phyloP scores from a whole-genome alignment of 148 eudicot species.

The Rhododendron mucronatum region DNA sequence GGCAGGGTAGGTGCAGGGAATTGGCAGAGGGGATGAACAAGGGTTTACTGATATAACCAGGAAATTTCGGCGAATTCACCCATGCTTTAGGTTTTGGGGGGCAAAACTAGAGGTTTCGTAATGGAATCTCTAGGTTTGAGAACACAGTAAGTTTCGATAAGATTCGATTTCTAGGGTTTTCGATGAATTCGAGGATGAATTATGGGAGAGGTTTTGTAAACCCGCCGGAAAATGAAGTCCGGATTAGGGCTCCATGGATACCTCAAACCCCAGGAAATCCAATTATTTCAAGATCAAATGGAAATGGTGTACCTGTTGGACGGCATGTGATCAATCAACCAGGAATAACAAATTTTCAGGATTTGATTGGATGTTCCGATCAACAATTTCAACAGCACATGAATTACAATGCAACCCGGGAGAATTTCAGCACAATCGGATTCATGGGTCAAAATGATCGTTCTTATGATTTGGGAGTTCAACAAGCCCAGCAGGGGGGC shows the following conservation, averaged over 20 bases:
- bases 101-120: not conserved
- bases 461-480: not conserved
- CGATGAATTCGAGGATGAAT: slow-evolving; percentile 22
- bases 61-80: not conserved
- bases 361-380: slow-evolving; percentile 22
- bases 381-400: slow-evolving; percentile 17
- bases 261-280: slow-evolving; percentile 31
- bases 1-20: slow-evolving; percentile 10
- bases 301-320: slow-evolving; percentile 15
- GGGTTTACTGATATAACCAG: not conserved
- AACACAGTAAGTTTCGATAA: not conserved
- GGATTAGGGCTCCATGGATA: slow-evolving; percentile 31
- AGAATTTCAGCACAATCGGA: not conserved
- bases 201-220: slow-evolving; percentile 19
- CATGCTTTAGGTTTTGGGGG: not conserved
- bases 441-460: not conserved
- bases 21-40: slow-evolving; percentile 5
- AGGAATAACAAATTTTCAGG: slow-evolving; percentile 27
- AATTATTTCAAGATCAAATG: slow-evolving; percentile 14
- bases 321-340: slow-evolving; percentile 23
- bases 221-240: slow-evolving; percentile 22
- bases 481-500: not conserved
- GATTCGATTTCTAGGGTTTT: not conserved
- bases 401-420: slow-evolving; percentile 1
- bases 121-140: not conserved